A percentile compares a stretch with the other conserved stretches of the same genome.
These are phyloP conservation scores for Trichopus zeylanicus DNA, from an alignment of 116 monocot species.

Conservation along the genomic window DNA sequence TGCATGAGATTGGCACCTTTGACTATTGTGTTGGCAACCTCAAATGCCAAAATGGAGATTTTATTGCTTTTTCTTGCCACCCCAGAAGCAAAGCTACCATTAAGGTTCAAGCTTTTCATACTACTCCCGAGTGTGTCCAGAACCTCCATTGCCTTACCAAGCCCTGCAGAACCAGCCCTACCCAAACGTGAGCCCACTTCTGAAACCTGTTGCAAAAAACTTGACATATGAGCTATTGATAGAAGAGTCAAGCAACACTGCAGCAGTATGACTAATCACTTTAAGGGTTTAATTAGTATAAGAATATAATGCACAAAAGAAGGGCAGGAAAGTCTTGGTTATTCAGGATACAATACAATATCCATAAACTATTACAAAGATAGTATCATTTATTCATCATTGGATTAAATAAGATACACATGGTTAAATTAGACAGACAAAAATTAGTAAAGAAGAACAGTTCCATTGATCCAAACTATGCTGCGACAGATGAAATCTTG, in stretches of 20 bases:
- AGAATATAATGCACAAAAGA: too few relatives aligned
- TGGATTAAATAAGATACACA: neutral
- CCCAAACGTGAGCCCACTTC: slow-evolving; percentile 40
- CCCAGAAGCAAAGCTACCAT: slow-evolving; percentile 33
- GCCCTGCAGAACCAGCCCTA: slow-evolving; percentile 32
- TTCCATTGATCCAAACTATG: too few relatives aligned
- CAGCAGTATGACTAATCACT: neutral
- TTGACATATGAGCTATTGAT: neutral
- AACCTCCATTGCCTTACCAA: slow-evolving; percentile 66
- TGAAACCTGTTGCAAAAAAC: slow-evolving; percentile 20
- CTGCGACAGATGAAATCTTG: neutral
- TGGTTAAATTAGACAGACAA: neutral
- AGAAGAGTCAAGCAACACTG: neutral
- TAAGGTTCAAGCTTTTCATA: slow-evolving; percentile 35
- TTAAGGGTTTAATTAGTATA: too few relatives aligned
- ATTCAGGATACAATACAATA: neutral
- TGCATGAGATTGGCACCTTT: slow-evolving; percentile 48
- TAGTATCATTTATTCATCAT: neutral
- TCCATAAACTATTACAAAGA: too few relatives aligned
- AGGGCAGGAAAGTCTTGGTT: neutral
- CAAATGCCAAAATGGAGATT: slow-evolving; percentile 49
- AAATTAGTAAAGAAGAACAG: too few relatives aligned
- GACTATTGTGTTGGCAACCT: slow-evolving; percentile 64
- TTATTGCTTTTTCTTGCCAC: slow-evolving; percentile 26
- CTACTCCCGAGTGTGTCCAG: slow-evolving; percentile 67